Evolutionary conservation across 2,329 filamentous ascomycete genomes (phyloP).

Genomic region (Alternaria dauci): DNA sequence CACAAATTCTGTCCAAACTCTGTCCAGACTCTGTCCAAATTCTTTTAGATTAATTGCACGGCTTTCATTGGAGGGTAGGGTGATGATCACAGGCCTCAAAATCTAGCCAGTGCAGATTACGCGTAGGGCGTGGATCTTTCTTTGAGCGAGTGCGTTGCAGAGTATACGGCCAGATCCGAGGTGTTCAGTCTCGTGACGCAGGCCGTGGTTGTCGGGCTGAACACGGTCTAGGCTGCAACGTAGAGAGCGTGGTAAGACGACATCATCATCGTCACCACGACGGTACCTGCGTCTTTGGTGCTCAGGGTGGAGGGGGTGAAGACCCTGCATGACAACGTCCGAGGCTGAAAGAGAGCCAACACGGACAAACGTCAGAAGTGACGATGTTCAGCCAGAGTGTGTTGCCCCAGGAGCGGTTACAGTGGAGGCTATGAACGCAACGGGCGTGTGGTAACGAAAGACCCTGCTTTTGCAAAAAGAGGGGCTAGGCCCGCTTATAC

Average conservation of each 20-base stretch:
- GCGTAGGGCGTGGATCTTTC: neutral
- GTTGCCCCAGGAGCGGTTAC: conserved; percentile 7
- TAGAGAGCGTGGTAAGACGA: conserved; percentile 7
- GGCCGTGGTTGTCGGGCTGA: neutral
- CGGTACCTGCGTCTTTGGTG: conserved; percentile 29
- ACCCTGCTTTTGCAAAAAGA: conserved; percentile 27
- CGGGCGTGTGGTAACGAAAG: conserved; percentile 18
- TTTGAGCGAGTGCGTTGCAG: neutral
- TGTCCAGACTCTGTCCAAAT: neutral
- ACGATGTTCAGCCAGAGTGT: conserved; percentile 26
- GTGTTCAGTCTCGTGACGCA: neutral
- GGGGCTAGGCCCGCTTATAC: conserved; percentile 9
- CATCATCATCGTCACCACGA: conserved; percentile 11
- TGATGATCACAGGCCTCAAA: neutral
- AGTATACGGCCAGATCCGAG: neutral
- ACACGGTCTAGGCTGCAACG: neutral
- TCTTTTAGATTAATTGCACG: neutral
- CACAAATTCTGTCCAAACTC: neutral
- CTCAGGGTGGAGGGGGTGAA: neutral
- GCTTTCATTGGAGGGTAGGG: neutral
- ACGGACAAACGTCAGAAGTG: conserved; percentile 31
- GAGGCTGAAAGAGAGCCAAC: conserved; percentile 23
- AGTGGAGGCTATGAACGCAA: conserved; percentile 22
- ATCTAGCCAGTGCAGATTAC: neutral
- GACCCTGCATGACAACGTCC: conserved; percentile 11